Percentiles rank a stretch among this genome's conserved stretches.
Evolutionary conservation across 2,329 filamentous ascomycete genomes (phyloP).

Genomic region (Neonectria ditissima): DNA sequence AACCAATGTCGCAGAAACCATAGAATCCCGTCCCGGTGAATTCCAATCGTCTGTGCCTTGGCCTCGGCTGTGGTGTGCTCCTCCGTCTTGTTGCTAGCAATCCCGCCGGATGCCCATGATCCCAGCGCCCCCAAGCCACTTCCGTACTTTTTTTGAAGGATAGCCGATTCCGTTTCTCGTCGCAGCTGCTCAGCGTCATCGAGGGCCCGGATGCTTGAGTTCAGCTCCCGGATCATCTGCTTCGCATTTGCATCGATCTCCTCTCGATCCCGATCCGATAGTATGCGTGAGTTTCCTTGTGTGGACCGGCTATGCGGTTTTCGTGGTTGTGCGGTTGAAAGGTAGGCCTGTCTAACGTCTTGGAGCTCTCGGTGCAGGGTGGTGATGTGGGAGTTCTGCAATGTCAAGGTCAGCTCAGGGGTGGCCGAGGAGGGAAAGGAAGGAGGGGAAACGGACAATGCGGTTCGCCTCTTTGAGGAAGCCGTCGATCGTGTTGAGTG

Average conservation of each 20-base stretch:
- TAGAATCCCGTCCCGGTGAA: slow-evolving; percentile 84
- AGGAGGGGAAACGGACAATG: slow-evolving; percentile 71
- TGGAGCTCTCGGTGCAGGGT: slow-evolving; percentile 84
- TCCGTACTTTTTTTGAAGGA: slow-evolving; percentile 78
- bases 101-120: slow-evolving; percentile 73
- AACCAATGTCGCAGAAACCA: slow-evolving; percentile 83
- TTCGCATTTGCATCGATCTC: slow-evolving; percentile 90
- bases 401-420: slow-evolving; percentile 32
- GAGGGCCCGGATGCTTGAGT: slow-evolving; percentile 81
- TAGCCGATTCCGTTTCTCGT: slow-evolving; percentile 76
- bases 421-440: slow-evolving; percentile 20
- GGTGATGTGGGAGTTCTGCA: slow-evolving; percentile 84
- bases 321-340: slow-evolving; percentile 80
- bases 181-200: slow-evolving; percentile 86
- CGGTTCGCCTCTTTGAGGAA: slow-evolving; percentile 95
- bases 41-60: slow-evolving; percentile 71
- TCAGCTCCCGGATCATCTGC: slow-evolving; percentile 85
- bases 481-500: slow-evolving; percentile 74
- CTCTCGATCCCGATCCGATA: slow-evolving; percentile 86
- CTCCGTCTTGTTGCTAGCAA: slow-evolving; percentile 60
- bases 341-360: slow-evolving; percentile 88
- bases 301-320: slow-evolving; percentile 62
- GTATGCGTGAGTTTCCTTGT: slow-evolving; percentile 62
- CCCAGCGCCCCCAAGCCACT: slow-evolving; percentile 73
- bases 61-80: slow-evolving; percentile 82